Evolutionary conservation across 2,329 filamentous ascomycete species (phyloP), one percentile per base, ranked within the genome.

Genomic region (Neocucurbitaria cava): DNA sequence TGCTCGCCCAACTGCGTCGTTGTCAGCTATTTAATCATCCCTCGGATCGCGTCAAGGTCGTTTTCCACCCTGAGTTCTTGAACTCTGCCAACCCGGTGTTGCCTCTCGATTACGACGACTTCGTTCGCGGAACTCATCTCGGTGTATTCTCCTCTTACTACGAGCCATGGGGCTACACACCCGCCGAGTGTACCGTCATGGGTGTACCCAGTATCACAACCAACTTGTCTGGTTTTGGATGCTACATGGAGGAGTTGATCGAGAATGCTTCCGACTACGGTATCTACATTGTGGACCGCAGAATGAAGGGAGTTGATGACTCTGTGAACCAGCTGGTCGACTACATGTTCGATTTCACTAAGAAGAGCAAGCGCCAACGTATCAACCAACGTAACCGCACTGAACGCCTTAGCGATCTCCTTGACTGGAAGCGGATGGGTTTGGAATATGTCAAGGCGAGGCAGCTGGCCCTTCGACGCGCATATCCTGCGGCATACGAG

Each of bases 341-440:
- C 20, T 90, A 86, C 81, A 98, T 99, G 94, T 95, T 88, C 73
- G 92, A 98, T 42, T 99, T 97, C 74, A 89, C 90, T 58, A 85
- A 85, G 73, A 99, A 99, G 87, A 96, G 91, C 77, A 90, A 92
- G 53, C 88, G 95, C 57, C 95, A 99, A 78, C 91, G 95, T 46
- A 99, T 99, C 84, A 99, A 99, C 83, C 95, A 98, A 81, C 87
- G 95, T 45, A 99, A 99, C 79, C 87, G 95, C 49, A 99, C 95
- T 0, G 95, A 99, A 82, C 87, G 95, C 43, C 81, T 99, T 49
- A 96, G 92, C 71, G 95, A 99, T 74, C 82, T 99, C 56, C 84
- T 99, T 36, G 95, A 99, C 79, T 99, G 95, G 95, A 98, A 98
- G 85, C 86, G 95, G 45, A 99, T 99, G 95, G 95, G 95, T 20